Conservation (phyloP, 306 rosid species). For the Dryas alaskensis region DNA sequence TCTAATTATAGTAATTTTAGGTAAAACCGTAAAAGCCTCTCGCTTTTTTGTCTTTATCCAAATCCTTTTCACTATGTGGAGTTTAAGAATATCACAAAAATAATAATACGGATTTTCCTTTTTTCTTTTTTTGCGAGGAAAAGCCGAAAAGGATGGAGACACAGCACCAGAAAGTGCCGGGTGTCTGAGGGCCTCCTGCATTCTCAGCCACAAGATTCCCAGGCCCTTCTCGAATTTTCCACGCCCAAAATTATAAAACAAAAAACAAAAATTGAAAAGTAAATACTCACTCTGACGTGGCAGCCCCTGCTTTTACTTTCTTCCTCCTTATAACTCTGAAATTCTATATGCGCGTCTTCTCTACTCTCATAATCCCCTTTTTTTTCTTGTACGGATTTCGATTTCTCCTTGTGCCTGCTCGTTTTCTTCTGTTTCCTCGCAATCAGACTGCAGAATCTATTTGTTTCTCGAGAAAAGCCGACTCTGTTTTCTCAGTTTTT, state of each 20-base stretch:
- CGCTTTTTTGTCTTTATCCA: not conserved
- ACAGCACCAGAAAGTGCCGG: conserved; percentile 38
- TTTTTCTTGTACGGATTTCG: not conserved
- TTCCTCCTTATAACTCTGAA: not conserved
- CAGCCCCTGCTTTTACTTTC: conserved; percentile 27
- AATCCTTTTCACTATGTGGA: not conserved
- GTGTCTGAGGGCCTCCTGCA: conserved; percentile 39
- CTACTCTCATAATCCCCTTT: conserved; percentile 15
- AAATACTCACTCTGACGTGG: conserved; percentile 41
- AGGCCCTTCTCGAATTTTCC: conserved; percentile 53
- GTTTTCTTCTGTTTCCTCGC: conserved; percentile 1
- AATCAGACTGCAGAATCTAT: conserved; percentile 11
- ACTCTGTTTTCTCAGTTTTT: conserved; percentile 1
- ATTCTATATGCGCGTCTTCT: conserved; percentile 12
- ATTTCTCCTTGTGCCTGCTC: not conserved
- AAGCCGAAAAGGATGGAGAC: conserved; percentile 13
- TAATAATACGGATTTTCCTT: not conserved
- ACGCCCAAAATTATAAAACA: conserved; percentile 1
- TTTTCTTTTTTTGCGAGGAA: not conserved
- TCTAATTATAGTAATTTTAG: no score
- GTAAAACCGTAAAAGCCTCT: no score
- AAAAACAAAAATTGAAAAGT: conserved; percentile 2
- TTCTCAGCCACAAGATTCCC: conserved; percentile 68
- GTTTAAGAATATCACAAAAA: not conserved
- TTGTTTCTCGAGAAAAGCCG: conserved; percentile 22